Evolutionary conservation across 2,329 filamentous ascomycete genomes (phyloP), one percentile per base, ranked within the genome.

Genomic region (Colletotrichum abscissum): DNA sequence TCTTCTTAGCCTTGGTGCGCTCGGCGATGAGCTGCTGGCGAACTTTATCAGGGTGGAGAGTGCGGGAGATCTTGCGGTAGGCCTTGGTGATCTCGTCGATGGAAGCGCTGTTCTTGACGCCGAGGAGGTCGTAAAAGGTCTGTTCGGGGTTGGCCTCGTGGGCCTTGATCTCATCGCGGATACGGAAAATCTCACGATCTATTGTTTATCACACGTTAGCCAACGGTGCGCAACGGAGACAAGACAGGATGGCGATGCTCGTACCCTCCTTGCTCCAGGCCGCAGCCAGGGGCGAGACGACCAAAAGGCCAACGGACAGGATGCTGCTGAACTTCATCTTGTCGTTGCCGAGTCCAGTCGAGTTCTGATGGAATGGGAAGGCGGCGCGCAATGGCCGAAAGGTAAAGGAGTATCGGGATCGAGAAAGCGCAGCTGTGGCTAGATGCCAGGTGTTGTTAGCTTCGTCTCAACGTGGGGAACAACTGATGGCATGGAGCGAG

Each of bases 161-260:
- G 57, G 90, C 85, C 74, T 90, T 86, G 69, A 99, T 90, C 82
- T 98, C 97, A 85, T 98, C 95, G 80, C 93, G 93, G 75, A 99
- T 89, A 78, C 95, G 94, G 87, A 99, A 99, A 86, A 99, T 98
- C 85, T 99, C 97, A 81, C 97, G 95, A 85, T 99, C 97, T 97
- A 79, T 52, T 63, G 7, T 63, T 33, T 30, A 26, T 30, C 22
- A 11, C 59, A n/a, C 33, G 66, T 72, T 67, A 70, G 67, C 46
- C 63, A 71, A 63, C 24, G 33, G 35, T n/a, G 62, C n/a, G 26
- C 35, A 12, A 54, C 33, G 54, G 63, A 30, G 24, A 26, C n/a
- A 30, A 33, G 12, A 24, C 26, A 33, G 6, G 16, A 19, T 62
- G 52, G 42, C 57, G 52, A 33, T 35, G 16, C 59, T 35, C 86